Evolutionary conservation across 2,329 filamentous ascomycete genomes (phyloP).

Genomic region (Colletotrichum tropicicola): DNA sequence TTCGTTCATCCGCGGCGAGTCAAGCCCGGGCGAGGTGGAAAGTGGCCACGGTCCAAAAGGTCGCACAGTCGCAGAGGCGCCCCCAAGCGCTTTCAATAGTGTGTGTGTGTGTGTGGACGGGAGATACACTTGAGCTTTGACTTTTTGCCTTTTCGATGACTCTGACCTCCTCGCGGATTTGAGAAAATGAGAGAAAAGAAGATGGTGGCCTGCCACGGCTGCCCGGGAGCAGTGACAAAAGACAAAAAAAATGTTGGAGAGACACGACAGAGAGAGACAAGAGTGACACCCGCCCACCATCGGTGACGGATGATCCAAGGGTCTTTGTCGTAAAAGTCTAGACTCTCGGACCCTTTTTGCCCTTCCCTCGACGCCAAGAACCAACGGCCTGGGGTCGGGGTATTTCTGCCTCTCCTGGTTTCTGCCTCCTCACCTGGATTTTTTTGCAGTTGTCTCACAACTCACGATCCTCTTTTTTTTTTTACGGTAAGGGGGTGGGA

Average conservation of each 20-base stretch:
- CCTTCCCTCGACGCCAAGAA: too few relatives aligned
- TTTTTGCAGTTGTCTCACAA: too few relatives aligned
- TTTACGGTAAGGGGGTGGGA: too few relatives aligned
- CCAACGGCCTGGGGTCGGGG: neutral
- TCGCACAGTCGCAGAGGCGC: too few relatives aligned
- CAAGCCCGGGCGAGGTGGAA: too few relatives aligned
- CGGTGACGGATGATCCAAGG: conserved; percentile 9
- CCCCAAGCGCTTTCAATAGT: too few relatives aligned
- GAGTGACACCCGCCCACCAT: too few relatives aligned
- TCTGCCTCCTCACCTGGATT: neutral
- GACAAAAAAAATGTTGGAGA: neutral
- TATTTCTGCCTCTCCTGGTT: neutral
- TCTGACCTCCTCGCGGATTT: neutral
- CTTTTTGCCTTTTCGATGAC: neutral
- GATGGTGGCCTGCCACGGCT: neutral
- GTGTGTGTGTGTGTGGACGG: too few relatives aligned
- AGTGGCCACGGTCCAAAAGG: too few relatives aligned
- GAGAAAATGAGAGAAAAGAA: neutral
- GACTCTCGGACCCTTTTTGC: conserved; percentile 3
- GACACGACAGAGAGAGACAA: neutral
- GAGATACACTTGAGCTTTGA: conserved; percentile 11
- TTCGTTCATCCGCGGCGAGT: too few relatives aligned
- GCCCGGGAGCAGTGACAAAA: neutral
- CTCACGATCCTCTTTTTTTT: neutral
- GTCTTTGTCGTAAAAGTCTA: neutral